Conservation (phyloP, 768 basidiomycete species). For the Leccinum subgranulosum region DNA sequence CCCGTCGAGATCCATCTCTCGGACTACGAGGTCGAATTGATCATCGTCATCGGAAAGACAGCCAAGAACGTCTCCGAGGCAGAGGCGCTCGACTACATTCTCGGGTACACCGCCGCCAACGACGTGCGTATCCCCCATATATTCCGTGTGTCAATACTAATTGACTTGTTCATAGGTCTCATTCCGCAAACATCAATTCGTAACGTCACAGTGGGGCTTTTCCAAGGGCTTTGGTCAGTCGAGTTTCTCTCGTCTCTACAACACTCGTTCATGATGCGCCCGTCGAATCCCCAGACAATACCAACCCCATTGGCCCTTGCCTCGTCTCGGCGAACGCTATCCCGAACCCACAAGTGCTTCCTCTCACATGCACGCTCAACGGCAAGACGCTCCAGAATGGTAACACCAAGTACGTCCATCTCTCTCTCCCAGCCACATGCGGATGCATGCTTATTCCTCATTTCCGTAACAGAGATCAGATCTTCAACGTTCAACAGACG, state of each 20-base stretch:
- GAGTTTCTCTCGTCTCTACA: background rate
- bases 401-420: constrained; percentile 54
- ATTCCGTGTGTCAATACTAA: background rate
- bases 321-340: constrained; percentile 66
- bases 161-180: constrained; percentile 43
- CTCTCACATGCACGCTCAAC: constrained; percentile 65
- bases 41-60: constrained; percentile 78
- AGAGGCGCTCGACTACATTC: constrained; percentile 81
- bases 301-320: constrained; percentile 74
- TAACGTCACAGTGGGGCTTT: constrained; percentile 83
- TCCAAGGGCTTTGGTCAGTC: constrained; percentile 79
- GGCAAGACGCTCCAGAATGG: constrained; percentile 70
- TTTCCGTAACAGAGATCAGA: constrained; percentile 57
- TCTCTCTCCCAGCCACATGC: no score
- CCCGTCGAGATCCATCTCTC: constrained; percentile 68
- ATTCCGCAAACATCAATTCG: constrained; percentile 79
- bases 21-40: constrained; percentile 82
- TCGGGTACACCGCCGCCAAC: constrained; percentile 79
- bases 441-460: background rate
- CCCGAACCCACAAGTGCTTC: constrained; percentile 61
- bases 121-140: constrained; percentile 45
- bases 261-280: no score
- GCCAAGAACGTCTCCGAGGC: constrained; percentile 77
- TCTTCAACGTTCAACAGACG: constrained; percentile 76
- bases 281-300: constrained; percentile 24